Conservation (phyloP, 768 basidiomycete species). For the Mycena rosella region DNA sequence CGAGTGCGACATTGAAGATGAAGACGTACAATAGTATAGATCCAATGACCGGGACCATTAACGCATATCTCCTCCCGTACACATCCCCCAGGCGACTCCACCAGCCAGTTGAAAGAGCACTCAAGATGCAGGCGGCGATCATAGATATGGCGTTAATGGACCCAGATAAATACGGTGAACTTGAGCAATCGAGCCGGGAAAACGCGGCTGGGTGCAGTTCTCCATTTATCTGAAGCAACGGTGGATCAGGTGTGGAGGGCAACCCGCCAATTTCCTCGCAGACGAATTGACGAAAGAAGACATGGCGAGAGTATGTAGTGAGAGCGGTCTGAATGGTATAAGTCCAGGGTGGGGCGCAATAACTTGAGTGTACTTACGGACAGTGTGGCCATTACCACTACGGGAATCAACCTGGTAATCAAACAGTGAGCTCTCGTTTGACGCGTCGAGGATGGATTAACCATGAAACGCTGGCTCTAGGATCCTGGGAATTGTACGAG, state of each 20-base stretch:
- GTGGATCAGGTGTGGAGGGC: conserved; percentile 21
- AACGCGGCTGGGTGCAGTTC: neutral
- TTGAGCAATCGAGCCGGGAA: conserved; percentile 25
- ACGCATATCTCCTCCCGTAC: conserved; percentile 29
- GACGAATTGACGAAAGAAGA: conserved; percentile 30
- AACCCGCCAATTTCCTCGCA: conserved; percentile 31
- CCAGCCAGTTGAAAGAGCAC: conserved; percentile 28
- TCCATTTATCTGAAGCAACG: conserved; percentile 15
- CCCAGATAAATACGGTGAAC: conserved; percentile 11
- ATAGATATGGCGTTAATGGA: conserved; percentile 26
- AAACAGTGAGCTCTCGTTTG: neutral
- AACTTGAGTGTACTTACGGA: neutral
- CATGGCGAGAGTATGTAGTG: conserved; percentile 18
- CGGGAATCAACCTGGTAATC: conserved; percentile 29
- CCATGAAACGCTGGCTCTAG: conserved; percentile 30
- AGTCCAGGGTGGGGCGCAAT: neutral
- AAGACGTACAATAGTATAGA: conserved; percentile 28
- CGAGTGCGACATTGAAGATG: neutral
- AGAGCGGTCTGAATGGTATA: conserved; percentile 2
- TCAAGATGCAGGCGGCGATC: conserved; percentile 21
- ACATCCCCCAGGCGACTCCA: conserved; percentile 31
- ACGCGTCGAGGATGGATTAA: conserved; percentile 10
- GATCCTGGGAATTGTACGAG: conserved; percentile 27
- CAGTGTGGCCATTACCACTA: conserved; percentile 22
- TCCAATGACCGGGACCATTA: conserved; percentile 31